These are phyloP conservation scores for Arthrobotrys entomopaga DNA, from an alignment of 2,329 filamentous ascomycete species.

Conservation along the genomic window DNA sequence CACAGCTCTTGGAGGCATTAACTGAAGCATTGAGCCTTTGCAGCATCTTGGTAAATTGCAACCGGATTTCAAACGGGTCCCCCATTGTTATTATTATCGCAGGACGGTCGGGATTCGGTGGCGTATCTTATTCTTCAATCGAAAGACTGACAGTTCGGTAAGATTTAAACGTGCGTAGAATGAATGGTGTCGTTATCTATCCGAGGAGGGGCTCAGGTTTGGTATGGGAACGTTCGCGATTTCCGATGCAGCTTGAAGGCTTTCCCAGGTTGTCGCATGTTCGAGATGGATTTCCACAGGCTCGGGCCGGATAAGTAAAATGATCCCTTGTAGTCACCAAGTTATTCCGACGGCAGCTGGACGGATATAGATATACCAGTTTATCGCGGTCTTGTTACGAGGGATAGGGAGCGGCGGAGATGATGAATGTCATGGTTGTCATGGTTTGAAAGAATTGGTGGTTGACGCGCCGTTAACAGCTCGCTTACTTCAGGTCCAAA, in stretches of 20 bases:
- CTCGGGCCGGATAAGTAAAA: neutral
- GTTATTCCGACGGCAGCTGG: neutral
- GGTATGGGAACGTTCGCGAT: slow-evolving; percentile 34
- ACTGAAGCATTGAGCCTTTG: slow-evolving; percentile 91
- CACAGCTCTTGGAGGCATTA: slow-evolving; percentile 88
- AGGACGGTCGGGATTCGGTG: neutral
- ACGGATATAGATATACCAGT: too few species aligned
- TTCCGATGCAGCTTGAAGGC: slow-evolving; percentile 18
- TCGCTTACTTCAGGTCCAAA: neutral
- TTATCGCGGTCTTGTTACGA: slow-evolving; percentile 9
- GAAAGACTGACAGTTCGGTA: neutral
- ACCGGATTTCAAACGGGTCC: slow-evolving; percentile 97
- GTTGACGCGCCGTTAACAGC: neutral
- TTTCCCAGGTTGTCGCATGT: slow-evolving; percentile 36
- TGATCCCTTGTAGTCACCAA: neutral
- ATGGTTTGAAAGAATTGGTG: neutral
- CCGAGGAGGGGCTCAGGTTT: slow-evolving; percentile 21
- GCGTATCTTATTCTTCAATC: neutral
- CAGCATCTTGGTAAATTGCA: slow-evolving; percentile 92
- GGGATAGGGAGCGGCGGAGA: neutral
- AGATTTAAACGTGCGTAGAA: neutral
- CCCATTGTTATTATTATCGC: slow-evolving; percentile 65
- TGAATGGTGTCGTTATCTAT: neutral
- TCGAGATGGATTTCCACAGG: slow-evolving; percentile 12
- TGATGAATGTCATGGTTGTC: slow-evolving; percentile 8